Base-by-base conservation (phyloP, 805 yeast species). In the Metschnikowia koreensis region DNA sequence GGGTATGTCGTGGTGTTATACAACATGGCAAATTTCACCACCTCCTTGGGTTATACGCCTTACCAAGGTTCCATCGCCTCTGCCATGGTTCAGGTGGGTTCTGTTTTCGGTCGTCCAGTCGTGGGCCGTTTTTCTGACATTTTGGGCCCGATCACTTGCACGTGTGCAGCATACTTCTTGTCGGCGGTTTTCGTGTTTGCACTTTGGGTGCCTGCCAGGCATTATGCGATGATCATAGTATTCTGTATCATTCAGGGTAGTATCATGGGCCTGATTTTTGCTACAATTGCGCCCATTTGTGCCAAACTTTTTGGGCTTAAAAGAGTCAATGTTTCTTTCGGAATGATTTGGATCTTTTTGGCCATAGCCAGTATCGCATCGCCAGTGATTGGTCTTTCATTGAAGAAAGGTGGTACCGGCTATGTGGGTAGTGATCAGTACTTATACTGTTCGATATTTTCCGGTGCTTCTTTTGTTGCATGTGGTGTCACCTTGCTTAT, bases 1-100 rank as follows among this genome's bases (percentile, higher is more conserved):
- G 89, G 87, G 0, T 84, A 84, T 59, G 86, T 82, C 39, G 76
- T 81, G 22, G 68, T 82, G 40, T 70, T 83, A 62, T 83, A 83
- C 63, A 77, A 81, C 36, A 66, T 84, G 57, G 81, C 84, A 8
- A 83, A 83, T 56, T 82, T 80, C 58, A 81, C 88, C 10, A 71
- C 77, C 3, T 78, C 86, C 2, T 58, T 84, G 51, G 90, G 90
- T 0, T 84, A 82, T 58, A 54, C 76, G 3, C 68, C 78, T 1
- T 59, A 70, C 17, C 81, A 84, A 53, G 86, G 86, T 1, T 77
- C 87, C 0, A 67, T 79, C 22, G 84, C 81, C 4, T 66, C 84
- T 1, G 83, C 87, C 15, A 79, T 82, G 84, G 71, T 81, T 9
- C 79, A 82, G 43, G 76, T 81, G 9, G 89, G 88, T 1, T 76